Evolutionary conservation across 139 green algal genomes (phyloP), one percentile per base, ranked within the genome.

Genomic region (Monoraphidium neglectum): DNA sequence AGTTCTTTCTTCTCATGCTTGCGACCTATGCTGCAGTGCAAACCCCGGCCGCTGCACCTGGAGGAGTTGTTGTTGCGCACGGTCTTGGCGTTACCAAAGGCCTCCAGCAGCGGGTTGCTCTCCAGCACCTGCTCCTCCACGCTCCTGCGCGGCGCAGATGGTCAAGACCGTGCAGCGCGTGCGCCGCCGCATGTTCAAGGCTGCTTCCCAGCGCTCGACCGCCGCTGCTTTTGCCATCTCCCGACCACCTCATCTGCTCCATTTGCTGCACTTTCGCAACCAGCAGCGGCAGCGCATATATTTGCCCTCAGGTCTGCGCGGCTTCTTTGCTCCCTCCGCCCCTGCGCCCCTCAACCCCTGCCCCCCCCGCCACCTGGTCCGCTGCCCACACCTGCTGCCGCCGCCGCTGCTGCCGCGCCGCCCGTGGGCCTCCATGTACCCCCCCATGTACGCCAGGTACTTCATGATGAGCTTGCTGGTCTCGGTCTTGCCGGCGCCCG

Each of bases 381-480:
- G 10, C 10, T 6, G 10, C 56, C 10, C 26, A 18, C 56, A 18
- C 43, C 26, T 38, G 24, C 26, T 38, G 38, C 37, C 65, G 26
- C 75, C 75, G 30, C 53, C 62, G 64, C 36, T 57, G 66, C 66
- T 70, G 53, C 54, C n/a, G 18, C 75, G 26, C 15, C 66, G 28
- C 13, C 30, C 32, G 15, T 65, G 38, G 47, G 75, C 75, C 4
- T 88, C 83, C 43, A 80, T 77, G 77, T 94, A 93, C 0, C 91
- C 91, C 47, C 88, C 88, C 87, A 92, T 92, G 83, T 90, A 90
- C 3, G 87, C 87, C 15, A 92, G 76, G 77, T 92, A 92, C 80
- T 91, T 91, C 97, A 99, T 99, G 75, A 99, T 96, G 16, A 98
- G 88, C 88, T 99, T 99, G 79, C 90, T 95, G 38, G 97, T 99